Percentiles rank a stretch among this genome's conserved stretches.
Conservation (phyloP, 108 stramenopile species). For the Cyclotella sp. region DNA sequence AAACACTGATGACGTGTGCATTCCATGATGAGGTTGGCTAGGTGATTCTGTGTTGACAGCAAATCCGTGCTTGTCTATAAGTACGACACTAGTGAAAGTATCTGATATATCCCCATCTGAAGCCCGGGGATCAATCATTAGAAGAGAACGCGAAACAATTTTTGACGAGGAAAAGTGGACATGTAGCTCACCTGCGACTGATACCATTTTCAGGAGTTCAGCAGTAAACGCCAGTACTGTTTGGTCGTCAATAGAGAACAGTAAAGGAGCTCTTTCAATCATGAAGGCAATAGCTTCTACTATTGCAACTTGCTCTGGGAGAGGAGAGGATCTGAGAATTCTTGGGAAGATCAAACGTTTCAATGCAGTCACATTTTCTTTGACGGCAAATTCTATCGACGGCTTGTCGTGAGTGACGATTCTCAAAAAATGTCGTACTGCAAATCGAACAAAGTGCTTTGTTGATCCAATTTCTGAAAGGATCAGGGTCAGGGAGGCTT, state of each 20-base stretch:
- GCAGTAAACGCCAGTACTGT: slow-evolving; percentile 78
- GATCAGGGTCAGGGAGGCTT: slow-evolving; percentile 60
- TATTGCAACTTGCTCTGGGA: slow-evolving; percentile 79
- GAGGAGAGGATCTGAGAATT: slow-evolving; percentile 69
- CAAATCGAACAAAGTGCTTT: slow-evolving; percentile 68
- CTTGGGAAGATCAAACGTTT: slow-evolving; percentile 76
- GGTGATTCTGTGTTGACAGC: slow-evolving; percentile 51
- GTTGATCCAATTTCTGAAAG: slow-evolving; percentile 72
- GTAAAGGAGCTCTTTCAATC: slow-evolving; percentile 60
- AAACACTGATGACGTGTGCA: slow-evolving; percentile 72
- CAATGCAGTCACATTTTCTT: slow-evolving; percentile 41
- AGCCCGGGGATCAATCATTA: background rate
- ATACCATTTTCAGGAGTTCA: slow-evolving; percentile 83
- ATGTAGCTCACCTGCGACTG: slow-evolving; percentile 57
- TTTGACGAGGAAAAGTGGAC: background rate
- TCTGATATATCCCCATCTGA: slow-evolving; percentile 85
- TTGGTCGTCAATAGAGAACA: slow-evolving; percentile 68
- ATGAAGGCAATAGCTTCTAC: slow-evolving; percentile 76
- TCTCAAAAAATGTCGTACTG: slow-evolving; percentile 63
- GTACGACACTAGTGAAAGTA: slow-evolving; percentile 58
- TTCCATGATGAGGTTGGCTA: slow-evolving; percentile 4
- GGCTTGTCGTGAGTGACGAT: slow-evolving; percentile 32
- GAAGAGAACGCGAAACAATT: background rate
- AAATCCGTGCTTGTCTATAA: slow-evolving; percentile 82
- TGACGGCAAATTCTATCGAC: slow-evolving; percentile 29